These are phyloP conservation scores for Cercis canadensis DNA, from an alignment of 306 rosid species.

Conservation along the genomic window DNA sequence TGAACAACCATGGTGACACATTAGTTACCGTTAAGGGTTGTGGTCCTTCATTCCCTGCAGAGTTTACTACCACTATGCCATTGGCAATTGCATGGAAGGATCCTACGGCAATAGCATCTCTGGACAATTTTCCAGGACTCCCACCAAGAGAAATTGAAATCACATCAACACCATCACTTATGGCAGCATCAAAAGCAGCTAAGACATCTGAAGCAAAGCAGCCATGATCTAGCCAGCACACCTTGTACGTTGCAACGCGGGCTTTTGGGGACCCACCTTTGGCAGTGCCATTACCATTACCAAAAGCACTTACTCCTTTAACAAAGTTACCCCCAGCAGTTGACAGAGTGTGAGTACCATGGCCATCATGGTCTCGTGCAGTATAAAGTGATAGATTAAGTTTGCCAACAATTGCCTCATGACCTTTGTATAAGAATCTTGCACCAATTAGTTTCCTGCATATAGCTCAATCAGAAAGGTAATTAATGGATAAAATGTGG, in stretches of 20 bases:
- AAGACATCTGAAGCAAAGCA: slow-evolving; percentile 69
- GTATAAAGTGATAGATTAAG: slow-evolving; percentile 21
- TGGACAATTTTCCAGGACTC: slow-evolving; percentile 8
- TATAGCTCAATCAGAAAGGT: no score
- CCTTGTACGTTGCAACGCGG: slow-evolving; percentile 77
- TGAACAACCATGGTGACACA: slow-evolving; percentile 69
- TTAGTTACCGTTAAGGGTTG: slow-evolving; percentile 43
- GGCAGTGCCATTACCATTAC: slow-evolving; percentile 64
- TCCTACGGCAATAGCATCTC: slow-evolving; percentile 50
- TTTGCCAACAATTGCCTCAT: not conserved
- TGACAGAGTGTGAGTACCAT: slow-evolving; percentile 84
- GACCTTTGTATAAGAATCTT: slow-evolving; percentile 58
- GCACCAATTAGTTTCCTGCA: slow-evolving; percentile 84
- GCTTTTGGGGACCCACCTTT: slow-evolving; percentile 90
- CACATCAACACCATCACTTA: slow-evolving; percentile 70
- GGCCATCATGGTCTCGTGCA: slow-evolving; percentile 70
- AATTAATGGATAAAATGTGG: no score
- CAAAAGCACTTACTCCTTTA: slow-evolving; percentile 32
- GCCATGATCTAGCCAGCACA: slow-evolving; percentile 56
- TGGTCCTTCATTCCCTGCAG: slow-evolving; percentile 78
- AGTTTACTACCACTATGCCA: slow-evolving; percentile 51
- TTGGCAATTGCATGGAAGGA: slow-evolving; percentile 62
- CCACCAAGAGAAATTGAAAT: slow-evolving; percentile 59
- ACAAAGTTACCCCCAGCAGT: slow-evolving; percentile 76
- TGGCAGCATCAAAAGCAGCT: slow-evolving; percentile 74